Percentiles rank a stretch among this genome's conserved stretches.
These are phyloP conservation scores for Phytophthora idaei DNA, from an alignment of 352 stramenopile genomes.

Conservation along the genomic window DNA sequence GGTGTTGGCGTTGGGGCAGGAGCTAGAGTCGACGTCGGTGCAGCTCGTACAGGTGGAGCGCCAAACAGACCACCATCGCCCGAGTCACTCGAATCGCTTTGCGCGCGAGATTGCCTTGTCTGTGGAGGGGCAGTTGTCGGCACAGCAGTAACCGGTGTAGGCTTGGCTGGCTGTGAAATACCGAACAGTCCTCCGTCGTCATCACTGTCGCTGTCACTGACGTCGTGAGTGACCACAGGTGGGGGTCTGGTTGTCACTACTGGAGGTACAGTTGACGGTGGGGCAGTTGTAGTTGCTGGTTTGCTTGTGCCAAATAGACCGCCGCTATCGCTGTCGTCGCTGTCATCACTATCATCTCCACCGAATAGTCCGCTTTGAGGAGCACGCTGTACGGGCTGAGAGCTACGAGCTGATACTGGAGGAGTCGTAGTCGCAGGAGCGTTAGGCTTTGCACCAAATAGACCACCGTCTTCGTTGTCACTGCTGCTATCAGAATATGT, in stretches of 20 bases:
- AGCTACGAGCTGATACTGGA: conserved; percentile 3
- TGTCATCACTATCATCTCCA: conserved; percentile 36
- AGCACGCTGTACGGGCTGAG: conserved; percentile 25
- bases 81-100: conserved; percentile 70
- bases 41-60: conserved; percentile 28
- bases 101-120: conserved; percentile 34
- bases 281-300: conserved; percentile 1
- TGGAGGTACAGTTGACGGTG: background rate
- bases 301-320: conserved; percentile 43
- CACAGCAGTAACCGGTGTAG: conserved; percentile 14
- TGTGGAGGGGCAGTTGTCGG: conserved; percentile 22
- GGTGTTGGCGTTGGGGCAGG: conserved; percentile 8
- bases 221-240: conserved; percentile 27
- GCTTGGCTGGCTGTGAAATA: conserved; percentile 27
- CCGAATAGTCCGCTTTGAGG: conserved; percentile 60
- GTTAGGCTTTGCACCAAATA: conserved; percentile 57
- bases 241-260: conserved; percentile 20
- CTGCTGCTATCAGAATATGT: conserved; percentile 35
- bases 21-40: conserved; percentile 10
- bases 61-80: conserved; percentile 69
- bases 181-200: conserved; percentile 55
- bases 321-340: conserved; percentile 45
- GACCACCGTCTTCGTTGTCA: conserved; percentile 54
- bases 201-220: conserved; percentile 41
- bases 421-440: conserved; percentile 9